These are phyloP conservation scores for Marchantia paleacea DNA, from an alignment of 225 moss, liverwort and hornwort genomes.

Conservation along the genomic window DNA sequence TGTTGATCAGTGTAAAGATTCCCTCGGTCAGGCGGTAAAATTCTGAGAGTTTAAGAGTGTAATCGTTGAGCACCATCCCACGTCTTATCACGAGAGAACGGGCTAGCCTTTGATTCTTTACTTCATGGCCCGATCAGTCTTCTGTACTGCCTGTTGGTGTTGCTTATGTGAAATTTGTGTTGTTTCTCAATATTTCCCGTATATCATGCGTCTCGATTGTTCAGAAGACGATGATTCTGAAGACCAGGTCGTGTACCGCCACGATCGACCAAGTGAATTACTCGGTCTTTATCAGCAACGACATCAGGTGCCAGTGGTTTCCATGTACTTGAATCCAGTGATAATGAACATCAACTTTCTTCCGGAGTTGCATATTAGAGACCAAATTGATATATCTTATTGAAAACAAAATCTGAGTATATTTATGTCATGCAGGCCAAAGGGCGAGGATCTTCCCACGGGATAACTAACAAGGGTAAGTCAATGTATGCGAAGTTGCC, in stretches of 20 bases:
- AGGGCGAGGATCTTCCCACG: not conserved
- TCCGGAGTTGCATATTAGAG: not conserved
- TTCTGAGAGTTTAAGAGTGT: not conserved
- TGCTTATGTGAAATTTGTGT: not conserved
- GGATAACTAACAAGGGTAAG: not conserved
- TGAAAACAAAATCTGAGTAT: too few species aligned
- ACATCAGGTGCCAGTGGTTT: slow-evolving; percentile 6
- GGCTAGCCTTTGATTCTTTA: not conserved
- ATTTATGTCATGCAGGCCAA: not conserved
- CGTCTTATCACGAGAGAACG: not conserved
- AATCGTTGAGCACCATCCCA: not conserved
- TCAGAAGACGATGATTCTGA: slow-evolving; percentile 15
- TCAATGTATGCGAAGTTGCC: not conserved
- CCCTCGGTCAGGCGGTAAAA: not conserved
- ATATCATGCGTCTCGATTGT: not conserved
- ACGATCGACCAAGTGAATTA: slow-evolving; percentile 11
- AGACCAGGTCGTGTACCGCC: slow-evolving; percentile 15
- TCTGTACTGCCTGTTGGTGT: not conserved
- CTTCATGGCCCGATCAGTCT: not conserved
- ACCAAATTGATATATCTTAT: not conserved
- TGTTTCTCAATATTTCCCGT: not conserved
- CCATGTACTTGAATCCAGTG: not conserved
- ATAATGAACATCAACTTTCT: not conserved
- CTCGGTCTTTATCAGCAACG: slow-evolving; percentile 9
- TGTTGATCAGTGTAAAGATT: not conserved